Percentiles rank a stretch among this genome's conserved stretches.
These are phyloP conservation scores for Pulveroboletus sp. DNA, from an alignment of 768 basidiomycete species.

Conservation along the genomic window DNA sequence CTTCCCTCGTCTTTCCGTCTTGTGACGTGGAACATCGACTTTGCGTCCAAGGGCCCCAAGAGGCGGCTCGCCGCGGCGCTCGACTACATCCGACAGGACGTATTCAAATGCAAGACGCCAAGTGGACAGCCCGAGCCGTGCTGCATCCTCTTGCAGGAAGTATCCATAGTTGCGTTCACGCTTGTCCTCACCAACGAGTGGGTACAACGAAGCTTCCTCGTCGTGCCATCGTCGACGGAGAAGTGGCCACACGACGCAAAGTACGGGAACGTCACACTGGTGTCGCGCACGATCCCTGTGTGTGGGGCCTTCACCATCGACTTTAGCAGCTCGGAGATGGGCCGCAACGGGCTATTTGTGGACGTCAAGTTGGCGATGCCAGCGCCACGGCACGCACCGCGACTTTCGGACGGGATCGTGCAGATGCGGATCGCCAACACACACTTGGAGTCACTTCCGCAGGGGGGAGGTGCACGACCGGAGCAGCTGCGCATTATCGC, in stretches of 20 bases:
- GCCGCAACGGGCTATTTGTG: constrained; percentile 53
- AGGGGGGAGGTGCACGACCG: constrained; percentile 41
- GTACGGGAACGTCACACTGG: constrained; percentile 71
- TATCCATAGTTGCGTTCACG: constrained; percentile 41
- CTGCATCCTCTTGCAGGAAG: constrained; percentile 68
- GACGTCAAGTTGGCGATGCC: constrained; percentile 47
- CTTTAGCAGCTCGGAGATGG: constrained; percentile 47
- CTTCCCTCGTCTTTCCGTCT: constrained; percentile 47
- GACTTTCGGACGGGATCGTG: constrained; percentile 34
- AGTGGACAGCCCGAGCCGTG: constrained; percentile 49
- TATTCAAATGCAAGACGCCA: constrained; percentile 43
- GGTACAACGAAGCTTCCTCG: constrained; percentile 55
- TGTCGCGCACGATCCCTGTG: constrained; percentile 53
- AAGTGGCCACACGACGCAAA: constrained; percentile 48
- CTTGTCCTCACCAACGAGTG: constrained; percentile 53
- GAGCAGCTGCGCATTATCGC: constrained; percentile 52
- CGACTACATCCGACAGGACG: constrained; percentile 49
- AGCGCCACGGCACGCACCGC: constrained; percentile 26
- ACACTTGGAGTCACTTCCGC: constrained; percentile 62
- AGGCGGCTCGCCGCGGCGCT: constrained; percentile 48
- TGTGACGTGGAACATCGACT: constrained; percentile 73
- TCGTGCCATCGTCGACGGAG: constrained; percentile 49
- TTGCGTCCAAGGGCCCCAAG: constrained; percentile 31
- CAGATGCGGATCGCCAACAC: constrained; percentile 66
- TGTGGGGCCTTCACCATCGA: constrained; percentile 45